Evolutionary conservation across 352 stramenopile species (phyloP), one percentile per base, ranked within the genome.

Genomic region (Thalassiosira mediterranea): DNA sequence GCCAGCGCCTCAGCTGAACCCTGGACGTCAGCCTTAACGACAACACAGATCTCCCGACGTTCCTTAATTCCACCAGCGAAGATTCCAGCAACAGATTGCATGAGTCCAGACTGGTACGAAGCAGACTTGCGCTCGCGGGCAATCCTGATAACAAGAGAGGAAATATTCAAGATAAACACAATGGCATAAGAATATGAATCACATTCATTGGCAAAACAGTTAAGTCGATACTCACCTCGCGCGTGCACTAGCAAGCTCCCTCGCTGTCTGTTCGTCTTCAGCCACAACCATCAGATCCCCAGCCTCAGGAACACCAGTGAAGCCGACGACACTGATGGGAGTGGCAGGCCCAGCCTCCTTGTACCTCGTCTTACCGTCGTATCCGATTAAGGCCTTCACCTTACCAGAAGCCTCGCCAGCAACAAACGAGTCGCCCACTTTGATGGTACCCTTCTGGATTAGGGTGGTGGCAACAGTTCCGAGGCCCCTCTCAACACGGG

Each of bases 21-120:
- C 56, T 98, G 95, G n/a, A 96, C 95, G 79, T 99, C 97, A 11
- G 96, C 97, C 88, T 99, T 99, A 26, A 99, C 88, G 28, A 99
- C 92, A 48, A 99, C 96, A 28, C 95, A 96, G 66, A 99, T 95
- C 70, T 97, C 90, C 64, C 96, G 96, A 13, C 91, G 81, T 63
- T 98, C 90, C 72, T 98, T 97, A 15, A 75, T 83, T 21, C 89
- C 89, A 34, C 79, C 83, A 21, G 76, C 76, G 64, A 92, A 90
- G 25, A 79, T 60, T 34, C 73, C 63, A 26, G 76, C 65, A 19
- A 91, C 71, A 32, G 82, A 91, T 70, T 79, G 31, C 81, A 93
- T 89, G 4, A 93, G 63, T 26, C 71, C 80, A 29, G 78, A 80
- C 72, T 92, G 88, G 48, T 92, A 93, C 15, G 61, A 75, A 10